These are phyloP conservation scores for Chalara sp. DNA, from an alignment of 2,329 filamentous ascomycete genomes.

Conservation along the genomic window DNA sequence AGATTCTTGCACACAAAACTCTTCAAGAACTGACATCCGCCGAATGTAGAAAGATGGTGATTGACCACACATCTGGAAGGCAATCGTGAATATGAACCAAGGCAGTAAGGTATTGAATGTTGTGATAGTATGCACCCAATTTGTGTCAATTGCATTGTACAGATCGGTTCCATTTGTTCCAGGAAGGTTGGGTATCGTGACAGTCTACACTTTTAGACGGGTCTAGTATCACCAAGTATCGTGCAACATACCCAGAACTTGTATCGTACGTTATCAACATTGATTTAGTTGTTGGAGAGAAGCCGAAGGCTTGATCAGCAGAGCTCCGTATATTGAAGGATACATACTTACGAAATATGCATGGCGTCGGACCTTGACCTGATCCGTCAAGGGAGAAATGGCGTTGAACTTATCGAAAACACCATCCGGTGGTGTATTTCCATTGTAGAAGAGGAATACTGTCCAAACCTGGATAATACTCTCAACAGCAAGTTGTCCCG, in stretches of 20 bases:
- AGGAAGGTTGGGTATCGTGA: constrained; percentile 16
- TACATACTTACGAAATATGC: constrained; percentile 22
- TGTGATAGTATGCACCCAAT: constrained; percentile 21
- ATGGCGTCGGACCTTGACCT: constrained; percentile 23
- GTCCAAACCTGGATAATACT: constrained; percentile 17
- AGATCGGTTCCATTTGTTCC: constrained; percentile 22
- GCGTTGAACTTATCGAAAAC: constrained; percentile 17
- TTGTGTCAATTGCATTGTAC: constrained; percentile 28
- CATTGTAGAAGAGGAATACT: constrained; percentile 31
- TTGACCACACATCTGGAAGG: constrained; percentile 16
- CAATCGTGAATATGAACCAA: constrained; percentile 21
- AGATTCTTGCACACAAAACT: no score
- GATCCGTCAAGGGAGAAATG: constrained; percentile 7
- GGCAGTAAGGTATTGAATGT: constrained; percentile 20
- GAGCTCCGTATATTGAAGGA: neutral
- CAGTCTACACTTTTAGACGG: constrained; percentile 2
- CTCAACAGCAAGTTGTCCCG: constrained; percentile 10
- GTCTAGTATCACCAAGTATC: neutral
- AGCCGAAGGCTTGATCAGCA: constrained; percentile 7
- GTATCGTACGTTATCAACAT: constrained; percentile 13
- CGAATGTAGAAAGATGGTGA: no score
- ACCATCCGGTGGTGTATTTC: constrained; percentile 24
- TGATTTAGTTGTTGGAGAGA: constrained; percentile 10
- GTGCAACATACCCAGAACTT: constrained; percentile 11
- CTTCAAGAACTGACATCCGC: no score